These are phyloP conservation scores for Magnaporthiopsis incrustans DNA, from an alignment of 2,329 filamentous ascomycete genomes.

Conservation along the genomic window DNA sequence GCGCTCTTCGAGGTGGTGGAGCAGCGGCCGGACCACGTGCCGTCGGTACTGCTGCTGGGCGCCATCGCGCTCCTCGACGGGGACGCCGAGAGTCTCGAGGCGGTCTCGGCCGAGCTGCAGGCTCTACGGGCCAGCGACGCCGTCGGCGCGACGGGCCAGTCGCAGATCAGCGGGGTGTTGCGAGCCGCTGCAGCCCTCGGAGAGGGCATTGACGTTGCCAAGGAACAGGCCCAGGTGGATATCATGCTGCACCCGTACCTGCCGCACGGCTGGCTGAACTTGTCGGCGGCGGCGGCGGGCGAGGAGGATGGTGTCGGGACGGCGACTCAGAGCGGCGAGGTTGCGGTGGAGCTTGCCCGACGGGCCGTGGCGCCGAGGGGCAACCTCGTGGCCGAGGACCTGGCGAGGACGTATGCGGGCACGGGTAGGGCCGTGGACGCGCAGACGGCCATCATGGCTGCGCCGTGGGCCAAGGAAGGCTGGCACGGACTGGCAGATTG, in stretches of 20 bases:
- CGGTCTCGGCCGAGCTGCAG: slow-evolving; percentile 71
- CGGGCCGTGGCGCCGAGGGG: slow-evolving; percentile 68
- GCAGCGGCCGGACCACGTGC: slow-evolving; percentile 64
- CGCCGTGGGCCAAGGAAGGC: slow-evolving; percentile 65
- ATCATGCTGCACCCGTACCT: slow-evolving; percentile 76
- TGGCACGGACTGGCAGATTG: slow-evolving; percentile 51
- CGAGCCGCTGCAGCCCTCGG: slow-evolving; percentile 61
- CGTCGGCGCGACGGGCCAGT: slow-evolving; percentile 55
- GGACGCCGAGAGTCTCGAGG: slow-evolving; percentile 71
- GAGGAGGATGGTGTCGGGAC: too few relatives aligned
- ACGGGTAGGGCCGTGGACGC: slow-evolving; percentile 66
- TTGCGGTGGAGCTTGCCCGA: slow-evolving; percentile 73
- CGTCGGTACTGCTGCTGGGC: slow-evolving; percentile 72
- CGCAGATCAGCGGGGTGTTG: slow-evolving; percentile 65
- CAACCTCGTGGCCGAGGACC: slow-evolving; percentile 55
- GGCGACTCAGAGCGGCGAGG: slow-evolving; percentile 42
- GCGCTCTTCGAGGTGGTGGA: slow-evolving; percentile 77
- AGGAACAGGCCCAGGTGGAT: slow-evolving; percentile 60
- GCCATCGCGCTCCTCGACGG: slow-evolving; percentile 75
- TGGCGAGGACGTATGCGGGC: slow-evolving; percentile 67
- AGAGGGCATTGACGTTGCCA: slow-evolving; percentile 35
- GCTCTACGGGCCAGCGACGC: slow-evolving; percentile 59
- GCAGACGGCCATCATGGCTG: slow-evolving; percentile 68
- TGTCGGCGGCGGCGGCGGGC: slow-evolving; percentile 46
- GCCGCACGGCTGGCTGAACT: slow-evolving; percentile 71